Conservation (phyloP, 1,284 basidiomycete genomes). For the Hypsizygus ulmarius region DNA sequence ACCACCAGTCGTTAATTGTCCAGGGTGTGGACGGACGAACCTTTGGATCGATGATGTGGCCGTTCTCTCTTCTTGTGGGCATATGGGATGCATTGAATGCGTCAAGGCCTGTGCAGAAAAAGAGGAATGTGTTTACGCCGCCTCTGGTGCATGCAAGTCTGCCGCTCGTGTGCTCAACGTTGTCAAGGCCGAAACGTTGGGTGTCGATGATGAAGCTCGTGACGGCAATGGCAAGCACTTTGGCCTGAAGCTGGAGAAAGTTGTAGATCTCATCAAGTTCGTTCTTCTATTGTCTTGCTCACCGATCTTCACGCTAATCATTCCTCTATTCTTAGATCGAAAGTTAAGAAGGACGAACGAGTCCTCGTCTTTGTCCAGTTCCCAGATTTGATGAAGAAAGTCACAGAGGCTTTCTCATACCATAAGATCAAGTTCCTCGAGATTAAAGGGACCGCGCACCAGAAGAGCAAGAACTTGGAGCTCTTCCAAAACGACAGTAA, state of each 20-base stretch:
- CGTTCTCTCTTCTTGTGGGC: conserved; percentile 88
- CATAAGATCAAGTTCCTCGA: conserved; percentile 78
- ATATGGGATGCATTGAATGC: conserved; percentile 77
- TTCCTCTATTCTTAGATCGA: conserved; percentile 41
- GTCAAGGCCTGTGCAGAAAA: conserved; percentile 69
- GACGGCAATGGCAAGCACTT: conserved; percentile 78
- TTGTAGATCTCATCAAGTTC: conserved; percentile 80
- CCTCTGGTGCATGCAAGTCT: conserved; percentile 66
- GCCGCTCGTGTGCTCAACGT: conserved; percentile 76
- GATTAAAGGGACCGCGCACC: conserved; percentile 75
- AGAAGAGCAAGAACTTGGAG: conserved; percentile 79
- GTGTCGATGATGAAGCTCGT: conserved; percentile 75
- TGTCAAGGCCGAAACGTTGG: conserved; percentile 78
- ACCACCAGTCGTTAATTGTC: conserved; percentile 60
- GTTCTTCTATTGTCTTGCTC: conserved; percentile 26
- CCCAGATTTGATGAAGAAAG: conserved; percentile 88
- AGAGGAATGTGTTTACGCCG: conserved; percentile 80
- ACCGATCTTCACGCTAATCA: conserved; percentile 2
- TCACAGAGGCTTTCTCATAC: conserved; percentile 75
- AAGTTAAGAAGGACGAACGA: conserved; percentile 74
- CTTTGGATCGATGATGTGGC: conserved; percentile 72
- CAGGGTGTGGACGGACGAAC: conserved; percentile 52
- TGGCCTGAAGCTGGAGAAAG: conserved; percentile 85
- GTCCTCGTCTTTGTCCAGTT: conserved; percentile 94
- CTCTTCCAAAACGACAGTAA: conserved; percentile 77